A percentile compares a stretch with the other conserved stretches of the same genome.
These are phyloP conservation scores for Nothomitra cinnamomea DNA, from an alignment of 2,329 filamentous ascomycete species.

Conservation along the genomic window DNA sequence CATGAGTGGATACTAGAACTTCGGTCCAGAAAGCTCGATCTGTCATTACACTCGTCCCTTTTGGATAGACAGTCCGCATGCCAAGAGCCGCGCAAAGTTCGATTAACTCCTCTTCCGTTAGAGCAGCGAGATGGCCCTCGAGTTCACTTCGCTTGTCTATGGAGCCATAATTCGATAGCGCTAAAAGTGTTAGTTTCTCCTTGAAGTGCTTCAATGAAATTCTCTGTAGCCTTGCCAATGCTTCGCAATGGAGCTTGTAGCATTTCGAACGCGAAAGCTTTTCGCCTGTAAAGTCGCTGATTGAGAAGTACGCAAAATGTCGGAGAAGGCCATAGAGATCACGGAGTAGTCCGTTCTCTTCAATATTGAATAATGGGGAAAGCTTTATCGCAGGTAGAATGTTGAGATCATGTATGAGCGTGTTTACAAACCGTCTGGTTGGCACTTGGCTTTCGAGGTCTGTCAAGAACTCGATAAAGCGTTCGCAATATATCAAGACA, in stretches of 20 bases:
- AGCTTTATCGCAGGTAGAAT: slow-evolving; percentile 59
- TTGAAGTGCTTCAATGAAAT: slow-evolving; percentile 68
- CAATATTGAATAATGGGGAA: slow-evolving; percentile 60
- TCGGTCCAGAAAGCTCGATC: slow-evolving; percentile 53
- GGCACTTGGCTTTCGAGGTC: slow-evolving; percentile 88
- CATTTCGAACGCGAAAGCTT: slow-evolving; percentile 57
- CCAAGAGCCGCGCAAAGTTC: slow-evolving; percentile 53
- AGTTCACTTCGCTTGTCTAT: slow-evolving; percentile 70
- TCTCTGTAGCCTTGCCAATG: slow-evolving; percentile 63
- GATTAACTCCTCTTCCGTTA: slow-evolving; percentile 59
- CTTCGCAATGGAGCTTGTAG: slow-evolving; percentile 62
- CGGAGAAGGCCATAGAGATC: slow-evolving; percentile 66
- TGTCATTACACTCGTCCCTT: slow-evolving; percentile 43
- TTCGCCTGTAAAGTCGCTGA: slow-evolving; percentile 77
- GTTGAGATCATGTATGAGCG: slow-evolving; percentile 72
- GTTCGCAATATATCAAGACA: slow-evolving; percentile 68
- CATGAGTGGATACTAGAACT: slow-evolving; percentile 55
- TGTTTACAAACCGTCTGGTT: slow-evolving; percentile 84
- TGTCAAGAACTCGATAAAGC: slow-evolving; percentile 79
- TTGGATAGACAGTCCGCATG: slow-evolving; percentile 70
- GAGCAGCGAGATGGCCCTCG: slow-evolving; percentile 50
- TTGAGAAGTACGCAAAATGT: slow-evolving; percentile 76
- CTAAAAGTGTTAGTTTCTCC: slow-evolving; percentile 77
- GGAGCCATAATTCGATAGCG: slow-evolving; percentile 80
- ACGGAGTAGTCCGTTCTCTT: slow-evolving; percentile 58